Percentiles rank a stretch among this genome's conserved stretches.
Evolutionary conservation across 1,284 basidiomycete genomes (phyloP).

Genomic region (Trametes versicolor): DNA sequence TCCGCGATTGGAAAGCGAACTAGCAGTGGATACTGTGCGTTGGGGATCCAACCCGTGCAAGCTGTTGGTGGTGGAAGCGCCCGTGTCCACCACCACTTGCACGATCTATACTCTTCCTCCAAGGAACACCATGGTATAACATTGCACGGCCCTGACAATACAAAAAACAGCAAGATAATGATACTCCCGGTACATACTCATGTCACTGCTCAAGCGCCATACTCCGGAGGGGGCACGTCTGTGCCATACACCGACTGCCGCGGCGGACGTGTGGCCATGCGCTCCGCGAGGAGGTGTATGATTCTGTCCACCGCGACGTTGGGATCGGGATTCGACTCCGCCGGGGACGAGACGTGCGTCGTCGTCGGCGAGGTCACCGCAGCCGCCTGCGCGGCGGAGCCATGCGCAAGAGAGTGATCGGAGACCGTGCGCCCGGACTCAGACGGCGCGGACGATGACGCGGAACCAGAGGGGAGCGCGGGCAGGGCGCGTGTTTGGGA

Average conservation of each 20-base stretch:
- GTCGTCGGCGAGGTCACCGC: not conserved
- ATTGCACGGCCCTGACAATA: too few relatives aligned
- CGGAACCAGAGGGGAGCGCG: too few relatives aligned
- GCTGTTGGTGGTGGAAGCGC: too few relatives aligned
- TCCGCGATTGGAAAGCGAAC: too few relatives aligned
- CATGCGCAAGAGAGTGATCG: not conserved
- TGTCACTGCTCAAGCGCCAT: constrained; percentile 21
- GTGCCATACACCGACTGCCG: not conserved
- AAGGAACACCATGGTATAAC: too few relatives aligned
- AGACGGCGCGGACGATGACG: not conserved
- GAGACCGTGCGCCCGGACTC: not conserved
- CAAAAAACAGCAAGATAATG: too few relatives aligned
- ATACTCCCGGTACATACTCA: not conserved
- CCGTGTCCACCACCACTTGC: too few relatives aligned
- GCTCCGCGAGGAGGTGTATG: constrained; percentile 37
- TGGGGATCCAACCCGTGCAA: too few relatives aligned
- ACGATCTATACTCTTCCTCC: too few relatives aligned
- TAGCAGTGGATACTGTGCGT: too few relatives aligned
- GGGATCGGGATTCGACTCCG: constrained; percentile 3
- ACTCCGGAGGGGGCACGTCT: constrained; percentile 31
- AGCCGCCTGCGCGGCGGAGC: not conserved
- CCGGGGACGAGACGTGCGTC: not conserved
- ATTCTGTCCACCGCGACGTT: constrained; percentile 32
- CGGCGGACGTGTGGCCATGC: constrained; percentile 30
- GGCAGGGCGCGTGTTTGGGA: too few relatives aligned